These are phyloP conservation scores for Elsinoe batatas DNA, from an alignment of 2,329 filamentous ascomycete species.

Conservation along the genomic window DNA sequence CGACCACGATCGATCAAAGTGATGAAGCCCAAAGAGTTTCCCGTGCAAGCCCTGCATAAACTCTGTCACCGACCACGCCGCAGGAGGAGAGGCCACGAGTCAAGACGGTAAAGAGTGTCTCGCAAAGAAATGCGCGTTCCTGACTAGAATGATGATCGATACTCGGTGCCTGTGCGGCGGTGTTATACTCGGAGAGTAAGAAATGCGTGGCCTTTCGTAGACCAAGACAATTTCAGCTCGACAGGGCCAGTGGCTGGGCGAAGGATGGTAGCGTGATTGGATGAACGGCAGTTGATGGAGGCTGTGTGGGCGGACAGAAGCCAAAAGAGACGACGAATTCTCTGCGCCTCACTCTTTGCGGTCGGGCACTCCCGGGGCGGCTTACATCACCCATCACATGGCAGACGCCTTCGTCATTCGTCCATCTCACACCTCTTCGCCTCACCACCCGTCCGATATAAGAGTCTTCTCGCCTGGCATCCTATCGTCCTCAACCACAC, in stretches of 20 bases:
- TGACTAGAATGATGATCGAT: not conserved
- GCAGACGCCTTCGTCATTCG: slow-evolving; percentile 4
- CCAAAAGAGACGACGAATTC: not conserved
- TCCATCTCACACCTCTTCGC: not conserved
- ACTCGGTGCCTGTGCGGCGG: not conserved
- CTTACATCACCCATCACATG: not conserved
- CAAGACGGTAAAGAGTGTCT: not conserved
- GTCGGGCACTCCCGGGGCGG: not conserved
- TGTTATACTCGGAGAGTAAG: not conserved
- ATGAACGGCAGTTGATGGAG: not conserved
- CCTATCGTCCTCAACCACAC: not conserved
- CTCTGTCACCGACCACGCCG: not conserved
- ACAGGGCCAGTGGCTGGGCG: slow-evolving; percentile 9
- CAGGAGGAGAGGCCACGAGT: not conserved
- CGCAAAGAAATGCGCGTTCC: not conserved
- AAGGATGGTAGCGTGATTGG: not conserved
- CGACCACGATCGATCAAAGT: not conserved
- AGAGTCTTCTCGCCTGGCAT: not conserved
- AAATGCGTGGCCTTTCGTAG: slow-evolving; percentile 7
- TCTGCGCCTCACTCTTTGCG: slow-evolving; percentile 3
- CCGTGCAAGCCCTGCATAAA: slow-evolving; percentile 1
- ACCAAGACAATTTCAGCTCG: slow-evolving; percentile 8
- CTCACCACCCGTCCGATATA: not conserved
- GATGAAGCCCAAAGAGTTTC: not conserved
- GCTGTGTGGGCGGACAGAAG: not conserved